Conservation (phyloP, 495 filamentous ascomycete species). For the Hyaloscypha bicolor region DNA sequence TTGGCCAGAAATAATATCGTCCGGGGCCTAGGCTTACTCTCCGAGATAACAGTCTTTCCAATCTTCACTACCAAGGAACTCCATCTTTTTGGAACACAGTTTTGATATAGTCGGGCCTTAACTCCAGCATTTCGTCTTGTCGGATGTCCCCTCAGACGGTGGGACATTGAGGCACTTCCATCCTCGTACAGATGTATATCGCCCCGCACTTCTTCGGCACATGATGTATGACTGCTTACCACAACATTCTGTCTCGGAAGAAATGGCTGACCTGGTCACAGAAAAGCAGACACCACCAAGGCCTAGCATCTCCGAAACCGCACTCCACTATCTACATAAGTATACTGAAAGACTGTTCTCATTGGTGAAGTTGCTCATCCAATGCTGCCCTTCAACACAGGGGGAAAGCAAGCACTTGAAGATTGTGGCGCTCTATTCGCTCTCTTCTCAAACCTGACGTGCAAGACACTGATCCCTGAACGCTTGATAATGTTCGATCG, state of each 20-base stretch:
- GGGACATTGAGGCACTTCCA: background rate
- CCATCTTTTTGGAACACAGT: background rate
- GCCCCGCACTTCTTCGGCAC: background rate
- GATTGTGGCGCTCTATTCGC: background rate
- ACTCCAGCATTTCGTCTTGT: background rate
- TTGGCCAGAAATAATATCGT: background rate
- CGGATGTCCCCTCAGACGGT: background rate
- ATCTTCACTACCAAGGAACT: background rate
- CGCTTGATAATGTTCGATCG: background rate
- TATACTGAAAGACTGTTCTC: conserved; percentile 47
- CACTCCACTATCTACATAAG: conserved; percentile 51
- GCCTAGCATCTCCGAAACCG: conserved; percentile 63
- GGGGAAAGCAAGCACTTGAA: background rate
- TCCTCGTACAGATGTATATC: background rate
- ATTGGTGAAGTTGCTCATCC: conserved; percentile 66
- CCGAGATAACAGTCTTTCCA: conserved; percentile 6
- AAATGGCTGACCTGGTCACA: background rate
- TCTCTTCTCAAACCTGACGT: background rate
- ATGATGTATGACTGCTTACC: background rate
- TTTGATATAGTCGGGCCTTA: background rate
- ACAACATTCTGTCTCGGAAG: background rate
- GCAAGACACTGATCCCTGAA: background rate
- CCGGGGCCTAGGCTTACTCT: background rate
- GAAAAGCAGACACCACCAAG: conserved; percentile 42
- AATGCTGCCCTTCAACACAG: conserved; percentile 35